Conservation (phyloP, 768 basidiomycete species). For the Exidia glandulosa region DNA sequence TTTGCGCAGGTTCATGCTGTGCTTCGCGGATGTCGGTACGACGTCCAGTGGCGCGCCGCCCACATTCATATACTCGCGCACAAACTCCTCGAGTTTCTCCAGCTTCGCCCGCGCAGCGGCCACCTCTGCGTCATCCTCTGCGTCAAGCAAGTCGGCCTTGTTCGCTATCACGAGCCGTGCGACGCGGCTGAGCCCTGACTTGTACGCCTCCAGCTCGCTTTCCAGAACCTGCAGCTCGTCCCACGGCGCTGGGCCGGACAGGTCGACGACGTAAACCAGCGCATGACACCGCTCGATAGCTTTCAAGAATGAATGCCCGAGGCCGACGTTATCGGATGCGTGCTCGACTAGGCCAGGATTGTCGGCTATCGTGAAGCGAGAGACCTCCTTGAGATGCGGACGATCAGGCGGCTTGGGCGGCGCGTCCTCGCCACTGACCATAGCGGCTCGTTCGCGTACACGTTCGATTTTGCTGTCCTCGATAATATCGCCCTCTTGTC, state of each 20-base stretch:
- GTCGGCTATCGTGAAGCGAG: conserved; percentile 92
- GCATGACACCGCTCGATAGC: conserved; percentile 88
- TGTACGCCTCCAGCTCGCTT: conserved; percentile 77
- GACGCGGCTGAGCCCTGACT: conserved; percentile 64
- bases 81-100: conserved; percentile 42
- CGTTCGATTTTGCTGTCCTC: conserved; percentile 10
- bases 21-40: conserved; percentile 79
- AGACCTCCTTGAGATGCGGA: conserved; percentile 48
- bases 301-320: conserved; percentile 88
- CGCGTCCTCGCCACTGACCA: conserved; percentile 6
- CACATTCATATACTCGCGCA: conserved; percentile 17
- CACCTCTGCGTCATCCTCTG: conserved; percentile 28
- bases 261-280: conserved; percentile 86
- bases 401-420: not conserved
- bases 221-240: conserved; percentile 61
- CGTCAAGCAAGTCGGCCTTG: conserved; percentile 81
- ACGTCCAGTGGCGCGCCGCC: conserved; percentile 42
- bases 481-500: conserved; percentile 27
- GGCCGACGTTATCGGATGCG: conserved; percentile 81
- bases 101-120: conserved; percentile 48
- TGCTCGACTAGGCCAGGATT: conserved; percentile 86
- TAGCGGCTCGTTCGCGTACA: conserved; percentile 3
- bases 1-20: conserved; percentile 63
- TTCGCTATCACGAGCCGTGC: conserved; percentile 82
- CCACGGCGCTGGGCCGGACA: conserved; percentile 64